These are phyloP conservation scores for Pilaira anomala DNA, from an alignment of 192 early-diverging fungal species.

Conservation along the genomic window DNA sequence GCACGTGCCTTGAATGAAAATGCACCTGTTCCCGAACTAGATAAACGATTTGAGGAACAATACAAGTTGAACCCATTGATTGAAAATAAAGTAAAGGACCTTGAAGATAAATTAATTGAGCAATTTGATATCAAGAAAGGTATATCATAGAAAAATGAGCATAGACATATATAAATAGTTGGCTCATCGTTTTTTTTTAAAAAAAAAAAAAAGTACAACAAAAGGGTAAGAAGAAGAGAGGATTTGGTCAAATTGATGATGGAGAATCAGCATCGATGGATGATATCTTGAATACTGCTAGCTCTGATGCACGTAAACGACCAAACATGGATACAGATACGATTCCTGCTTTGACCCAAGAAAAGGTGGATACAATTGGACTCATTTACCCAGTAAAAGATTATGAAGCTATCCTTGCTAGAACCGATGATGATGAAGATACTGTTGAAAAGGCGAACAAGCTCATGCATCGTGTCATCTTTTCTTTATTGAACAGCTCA, in stretches of 20 bases:
- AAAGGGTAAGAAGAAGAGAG: constrained; percentile 22
- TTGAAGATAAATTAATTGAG: constrained; percentile 43
- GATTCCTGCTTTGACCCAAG: constrained; percentile 31
- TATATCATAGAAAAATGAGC: too few species aligned
- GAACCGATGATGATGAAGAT: constrained; percentile 52
- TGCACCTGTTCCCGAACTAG: constrained; percentile 47
- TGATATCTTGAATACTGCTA: neutral
- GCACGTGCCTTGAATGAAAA: constrained; percentile 57
- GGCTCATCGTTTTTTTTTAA: neutral
- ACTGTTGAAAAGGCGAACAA: constrained; percentile 37
- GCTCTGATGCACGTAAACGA: neutral
- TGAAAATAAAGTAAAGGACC: constrained; percentile 36
- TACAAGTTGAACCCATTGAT: constrained; percentile 44
- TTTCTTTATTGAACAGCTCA: constrained; percentile 44
- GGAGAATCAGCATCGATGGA: neutral
- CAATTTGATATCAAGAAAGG: constrained; percentile 57
- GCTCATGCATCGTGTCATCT: neutral
- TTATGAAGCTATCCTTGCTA: constrained; percentile 57
- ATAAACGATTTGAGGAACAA: constrained; percentile 44
- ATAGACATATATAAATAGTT: too few species aligned
- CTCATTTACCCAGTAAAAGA: constrained; percentile 56
- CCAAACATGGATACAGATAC: constrained; percentile 9
- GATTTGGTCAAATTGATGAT: neutral
- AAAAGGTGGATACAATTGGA: constrained; percentile 43
- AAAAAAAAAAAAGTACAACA: neutral